phyloP scores from a whole-genome alignment of 768 basidiomycete species.

The Mycena chlorophos region DNA sequence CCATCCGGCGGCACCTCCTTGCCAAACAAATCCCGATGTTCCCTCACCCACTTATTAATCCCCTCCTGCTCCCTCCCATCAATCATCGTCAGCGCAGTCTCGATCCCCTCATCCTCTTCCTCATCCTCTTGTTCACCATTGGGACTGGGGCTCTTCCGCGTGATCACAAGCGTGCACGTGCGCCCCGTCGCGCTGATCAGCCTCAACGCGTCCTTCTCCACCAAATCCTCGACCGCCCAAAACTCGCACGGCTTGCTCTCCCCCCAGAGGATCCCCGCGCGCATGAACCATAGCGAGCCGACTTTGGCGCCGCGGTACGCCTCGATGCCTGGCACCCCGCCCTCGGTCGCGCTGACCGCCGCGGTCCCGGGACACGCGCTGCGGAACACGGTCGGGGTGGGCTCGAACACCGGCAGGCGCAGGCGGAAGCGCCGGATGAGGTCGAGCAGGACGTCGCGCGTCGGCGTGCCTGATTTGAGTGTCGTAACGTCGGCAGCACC shows the following conservation, averaged over 20 bases:
- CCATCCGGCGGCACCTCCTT: slow-evolving; percentile 29
- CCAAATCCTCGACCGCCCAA: slow-evolving; percentile 64
- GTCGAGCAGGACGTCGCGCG: slow-evolving; percentile 47
- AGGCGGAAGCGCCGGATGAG: slow-evolving; percentile 61
- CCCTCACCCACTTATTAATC: slow-evolving; percentile 65
- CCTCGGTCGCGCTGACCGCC: slow-evolving; percentile 37
- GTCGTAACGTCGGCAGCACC: slow-evolving; percentile 28
- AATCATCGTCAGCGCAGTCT: slow-evolving; percentile 71
- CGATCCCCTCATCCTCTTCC: slow-evolving; percentile 48
- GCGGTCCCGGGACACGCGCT: slow-evolving; percentile 47
- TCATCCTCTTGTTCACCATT: slow-evolving; percentile 40
- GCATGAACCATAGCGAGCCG: slow-evolving; percentile 72
- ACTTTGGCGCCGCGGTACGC: slow-evolving; percentile 72
- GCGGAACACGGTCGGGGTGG: slow-evolving; percentile 53
- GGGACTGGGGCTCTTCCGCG: slow-evolving; percentile 33
- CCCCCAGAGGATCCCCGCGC: slow-evolving; percentile 68
- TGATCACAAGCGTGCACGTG: slow-evolving; percentile 63
- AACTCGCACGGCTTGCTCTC: slow-evolving; percentile 78
- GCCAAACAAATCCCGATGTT: slow-evolving; percentile 59
- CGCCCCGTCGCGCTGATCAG: slow-evolving; percentile 65
- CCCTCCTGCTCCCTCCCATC: slow-evolving; percentile 68
- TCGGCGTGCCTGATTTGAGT: slow-evolving; percentile 53
- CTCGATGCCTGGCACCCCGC: slow-evolving; percentile 61
- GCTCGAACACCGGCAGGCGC: slow-evolving; percentile 44
- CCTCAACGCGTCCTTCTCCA: slow-evolving; percentile 47